These are phyloP conservation scores for Mycogone perniciosa DNA, from an alignment of 2,329 filamentous ascomycete genomes.

Conservation along the genomic window DNA sequence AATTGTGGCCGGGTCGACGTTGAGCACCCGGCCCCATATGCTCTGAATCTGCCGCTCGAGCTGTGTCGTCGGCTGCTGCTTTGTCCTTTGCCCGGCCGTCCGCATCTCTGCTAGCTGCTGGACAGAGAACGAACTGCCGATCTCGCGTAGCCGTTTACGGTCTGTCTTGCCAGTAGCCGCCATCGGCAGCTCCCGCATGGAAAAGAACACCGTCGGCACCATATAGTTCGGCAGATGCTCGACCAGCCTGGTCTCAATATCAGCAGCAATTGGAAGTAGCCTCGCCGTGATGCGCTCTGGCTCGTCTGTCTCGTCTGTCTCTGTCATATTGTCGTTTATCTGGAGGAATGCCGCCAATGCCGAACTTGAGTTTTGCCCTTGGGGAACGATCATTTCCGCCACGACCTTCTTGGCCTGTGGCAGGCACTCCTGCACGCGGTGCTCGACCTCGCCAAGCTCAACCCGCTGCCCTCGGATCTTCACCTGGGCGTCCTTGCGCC, in stretches of 20 bases:
- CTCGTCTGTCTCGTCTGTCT: no score
- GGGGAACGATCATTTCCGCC: no score
- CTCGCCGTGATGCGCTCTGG: no score
- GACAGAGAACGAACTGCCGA: not conserved
- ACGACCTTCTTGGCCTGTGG: no score
- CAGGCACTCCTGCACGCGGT: no score
- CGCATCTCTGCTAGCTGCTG: not conserved
- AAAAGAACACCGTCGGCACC: conserved; percentile 2
- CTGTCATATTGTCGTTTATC: not conserved
- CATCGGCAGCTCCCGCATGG: not conserved
- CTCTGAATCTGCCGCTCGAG: not conserved
- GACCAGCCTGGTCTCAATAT: not conserved
- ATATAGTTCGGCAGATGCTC: conserved; percentile 1
- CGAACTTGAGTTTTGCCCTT: no score
- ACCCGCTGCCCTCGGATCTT: no score
- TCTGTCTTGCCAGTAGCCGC: conserved; percentile 1
- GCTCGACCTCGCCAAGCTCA: no score
- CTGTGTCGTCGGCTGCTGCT: not conserved
- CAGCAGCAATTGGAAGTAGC: not conserved
- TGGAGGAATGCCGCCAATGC: no score
- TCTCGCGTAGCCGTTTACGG: not conserved
- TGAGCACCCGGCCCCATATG: conserved; percentile 27
- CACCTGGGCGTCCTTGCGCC: no score
- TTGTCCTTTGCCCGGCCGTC: not conserved
- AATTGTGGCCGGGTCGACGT: conserved; percentile 21